phyloP scores from a whole-genome alignment of 2,329 filamentous ascomycete genomes.

The Drechslerella coelobrocha region DNA sequence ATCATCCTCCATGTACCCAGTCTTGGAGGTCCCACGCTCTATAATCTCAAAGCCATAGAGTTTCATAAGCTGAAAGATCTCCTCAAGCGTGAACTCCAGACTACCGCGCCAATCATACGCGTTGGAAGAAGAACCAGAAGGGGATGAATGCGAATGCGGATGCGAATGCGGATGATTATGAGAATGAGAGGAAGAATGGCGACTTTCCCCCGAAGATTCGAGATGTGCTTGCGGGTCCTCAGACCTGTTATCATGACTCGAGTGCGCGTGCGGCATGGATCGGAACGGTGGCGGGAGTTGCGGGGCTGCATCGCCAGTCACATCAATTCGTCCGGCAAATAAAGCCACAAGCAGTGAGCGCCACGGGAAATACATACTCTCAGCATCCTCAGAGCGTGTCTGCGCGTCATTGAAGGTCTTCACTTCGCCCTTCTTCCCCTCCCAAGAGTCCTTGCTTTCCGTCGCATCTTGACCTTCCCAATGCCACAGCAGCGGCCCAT shows the following conservation, averaged over 20 bases:
- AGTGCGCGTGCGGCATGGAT: neutral
- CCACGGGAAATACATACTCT: constrained; percentile 40
- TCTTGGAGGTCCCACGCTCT: constrained; percentile 66
- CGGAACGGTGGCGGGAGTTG: neutral
- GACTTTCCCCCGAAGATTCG: neutral
- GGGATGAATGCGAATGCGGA: constrained; percentile 59
- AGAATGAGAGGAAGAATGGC: neutral
- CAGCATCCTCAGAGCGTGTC: constrained; percentile 54
- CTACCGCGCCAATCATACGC: constrained; percentile 64
- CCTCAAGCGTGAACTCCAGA: constrained; percentile 87
- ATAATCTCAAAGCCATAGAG: constrained; percentile 79
- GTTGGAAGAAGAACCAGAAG: neutral
- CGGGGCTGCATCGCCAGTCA: neutral
- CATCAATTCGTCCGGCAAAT: neutral
- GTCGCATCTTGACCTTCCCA: constrained; percentile 76
- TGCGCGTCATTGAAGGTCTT: constrained; percentile 58
- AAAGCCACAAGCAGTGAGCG: neutral
- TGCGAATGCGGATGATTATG: constrained; percentile 3
- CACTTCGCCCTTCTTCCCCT: constrained; percentile 58
- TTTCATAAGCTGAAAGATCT: constrained; percentile 78
- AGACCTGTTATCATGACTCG: neutral
- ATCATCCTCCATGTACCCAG: constrained; percentile 86
- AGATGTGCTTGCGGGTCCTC: neutral
- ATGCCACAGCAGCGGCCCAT: constrained; percentile 93
- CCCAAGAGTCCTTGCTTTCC: constrained; percentile 64